These are phyloP conservation scores for Phialemoniopsis sp. DNA, from an alignment of 2,329 filamentous ascomycete genomes.

Conservation along the genomic window DNA sequence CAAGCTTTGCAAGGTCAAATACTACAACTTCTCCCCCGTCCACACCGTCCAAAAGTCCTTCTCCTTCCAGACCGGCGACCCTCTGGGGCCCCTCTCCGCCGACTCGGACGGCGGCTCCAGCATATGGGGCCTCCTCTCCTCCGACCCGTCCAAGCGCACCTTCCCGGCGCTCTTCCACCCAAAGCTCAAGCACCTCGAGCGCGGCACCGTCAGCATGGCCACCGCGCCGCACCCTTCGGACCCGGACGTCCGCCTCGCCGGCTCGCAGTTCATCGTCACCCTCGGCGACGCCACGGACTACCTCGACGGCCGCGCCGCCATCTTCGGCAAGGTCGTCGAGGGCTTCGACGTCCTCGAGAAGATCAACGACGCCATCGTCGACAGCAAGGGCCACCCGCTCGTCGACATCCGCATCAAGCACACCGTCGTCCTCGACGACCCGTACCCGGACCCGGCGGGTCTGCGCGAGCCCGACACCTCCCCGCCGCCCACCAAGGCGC, in stretches of 20 bases:
- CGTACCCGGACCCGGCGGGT: constrained; percentile 76
- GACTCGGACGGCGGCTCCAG: constrained; percentile 90
- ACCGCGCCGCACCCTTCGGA: constrained; percentile 73
- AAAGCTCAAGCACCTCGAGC: constrained; percentile 83
- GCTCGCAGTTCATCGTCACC: constrained; percentile 91
- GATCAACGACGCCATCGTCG: constrained; percentile 85
- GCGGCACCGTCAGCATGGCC: constrained; percentile 97
- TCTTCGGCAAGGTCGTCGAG: constrained; percentile 94
- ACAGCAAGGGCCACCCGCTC: constrained; percentile 79
- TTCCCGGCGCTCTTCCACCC: constrained; percentile 83
- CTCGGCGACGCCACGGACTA: constrained; percentile 86
- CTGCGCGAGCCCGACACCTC: constrained; percentile 74
- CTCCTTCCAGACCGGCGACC: constrained; percentile 94
- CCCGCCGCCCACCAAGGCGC: constrained; percentile 76
- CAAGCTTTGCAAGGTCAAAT: constrained; percentile 98
- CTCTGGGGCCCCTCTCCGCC: constrained; percentile 77
- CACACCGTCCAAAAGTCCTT: constrained; percentile 93
- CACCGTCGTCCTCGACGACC: constrained; percentile 87
- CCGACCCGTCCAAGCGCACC: constrained; percentile 62
- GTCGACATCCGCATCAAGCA: constrained; percentile 95
- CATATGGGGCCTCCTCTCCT: constrained; percentile 82
- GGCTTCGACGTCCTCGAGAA: constrained; percentile 92
- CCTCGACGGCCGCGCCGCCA: constrained; percentile 86
- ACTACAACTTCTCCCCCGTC: constrained; percentile 95
- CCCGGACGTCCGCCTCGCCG: constrained; percentile 77